A percentile compares a stretch with the other conserved stretches of the same genome.
phyloP scores from a whole-genome alignment of 2,329 filamentous ascomycete species.

The Didymella glomerata region DNA sequence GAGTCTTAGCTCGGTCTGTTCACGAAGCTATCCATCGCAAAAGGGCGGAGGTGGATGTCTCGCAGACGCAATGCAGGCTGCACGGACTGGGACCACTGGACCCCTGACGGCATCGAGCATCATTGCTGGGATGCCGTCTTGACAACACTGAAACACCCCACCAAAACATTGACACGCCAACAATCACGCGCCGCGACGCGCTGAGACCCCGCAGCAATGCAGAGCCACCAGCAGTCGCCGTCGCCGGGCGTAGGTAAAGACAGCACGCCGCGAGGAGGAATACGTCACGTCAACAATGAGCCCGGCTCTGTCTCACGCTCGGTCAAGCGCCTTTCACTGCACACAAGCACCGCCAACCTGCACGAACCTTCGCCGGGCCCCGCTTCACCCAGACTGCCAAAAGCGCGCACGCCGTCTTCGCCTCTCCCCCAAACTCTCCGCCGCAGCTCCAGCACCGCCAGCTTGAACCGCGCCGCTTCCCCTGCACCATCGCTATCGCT shows the following conservation, averaged over 20 bases:
- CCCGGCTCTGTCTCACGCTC: slow-evolving; percentile 44
- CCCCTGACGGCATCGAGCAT: slow-evolving; percentile 1
- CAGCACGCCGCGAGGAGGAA: slow-evolving; percentile 25
- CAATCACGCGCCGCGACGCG: slow-evolving; percentile 38
- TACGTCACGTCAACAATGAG: slow-evolving; percentile 49
- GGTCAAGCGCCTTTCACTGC: slow-evolving; percentile 50
- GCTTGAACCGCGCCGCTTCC: slow-evolving; percentile 50
- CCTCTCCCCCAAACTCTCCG: slow-evolving; percentile 47
- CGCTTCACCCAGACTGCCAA: slow-evolving; percentile 34
- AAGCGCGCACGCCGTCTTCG: slow-evolving; percentile 39
- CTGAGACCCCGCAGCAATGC: slow-evolving; percentile 39
- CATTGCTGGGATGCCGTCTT: slow-evolving; percentile 10
- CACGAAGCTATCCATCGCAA: background rate
- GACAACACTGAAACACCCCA: slow-evolving; percentile 17
- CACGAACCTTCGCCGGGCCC: slow-evolving; percentile 41
- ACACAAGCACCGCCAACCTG: slow-evolving; percentile 42
- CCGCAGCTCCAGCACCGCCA: slow-evolving; percentile 56
- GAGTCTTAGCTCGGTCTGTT: background rate
- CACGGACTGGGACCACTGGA: slow-evolving; percentile 3
- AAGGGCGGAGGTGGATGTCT: background rate
- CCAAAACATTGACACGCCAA: slow-evolving; percentile 20
- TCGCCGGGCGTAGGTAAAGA: slow-evolving; percentile 19
- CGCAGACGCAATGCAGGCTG: background rate
- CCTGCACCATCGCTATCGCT: slow-evolving; percentile 55
- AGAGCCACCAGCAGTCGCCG: slow-evolving; percentile 28